Evolutionary conservation across 192 early-diverging fungal species (phyloP).

Genomic region (Geranomyces michiganensis): DNA sequence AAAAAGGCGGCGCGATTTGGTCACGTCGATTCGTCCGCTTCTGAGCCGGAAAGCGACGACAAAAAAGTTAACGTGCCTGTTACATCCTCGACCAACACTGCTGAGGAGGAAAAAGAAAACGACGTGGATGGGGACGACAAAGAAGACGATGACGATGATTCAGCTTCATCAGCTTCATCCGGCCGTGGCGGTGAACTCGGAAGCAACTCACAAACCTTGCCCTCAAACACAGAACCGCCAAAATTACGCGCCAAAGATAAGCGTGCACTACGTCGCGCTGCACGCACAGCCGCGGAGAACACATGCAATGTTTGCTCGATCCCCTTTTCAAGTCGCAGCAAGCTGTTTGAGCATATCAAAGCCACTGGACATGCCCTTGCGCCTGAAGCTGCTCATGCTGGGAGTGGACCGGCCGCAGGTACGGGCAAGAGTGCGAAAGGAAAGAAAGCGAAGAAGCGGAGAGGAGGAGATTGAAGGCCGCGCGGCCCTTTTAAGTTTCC

Average conservation of each 20-base stretch:
- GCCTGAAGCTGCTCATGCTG: background rate
- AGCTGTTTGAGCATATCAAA: slow-evolving; percentile 87
- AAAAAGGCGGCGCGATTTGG: slow-evolving; percentile 27
- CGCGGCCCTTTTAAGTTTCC: too few species aligned
- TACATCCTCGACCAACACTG: background rate
- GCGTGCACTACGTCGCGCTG: slow-evolving; percentile 28
- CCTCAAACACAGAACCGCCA: background rate
- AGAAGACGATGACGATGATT: background rate
- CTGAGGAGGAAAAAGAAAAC: background rate
- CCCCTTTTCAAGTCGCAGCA: slow-evolving; percentile 76
- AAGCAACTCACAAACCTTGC: background rate
- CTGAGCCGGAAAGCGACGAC: too few species aligned
- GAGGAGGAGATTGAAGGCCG: too few species aligned
- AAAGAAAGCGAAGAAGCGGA: slow-evolving; percentile 9
- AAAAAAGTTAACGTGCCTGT: background rate
- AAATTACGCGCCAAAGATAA: slow-evolving; percentile 37
- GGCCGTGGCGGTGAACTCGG: background rate
- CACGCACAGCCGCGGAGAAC: slow-evolving; percentile 27
- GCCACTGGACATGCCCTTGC: slow-evolving; percentile 78
- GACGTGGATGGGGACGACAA: background rate
- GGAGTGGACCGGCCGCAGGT: background rate
- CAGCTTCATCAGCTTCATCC: background rate
- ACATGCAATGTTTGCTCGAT: slow-evolving; percentile 79
- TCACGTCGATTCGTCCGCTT: background rate
- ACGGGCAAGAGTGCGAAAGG: slow-evolving; percentile 4